Evolutionary conservation across 2,329 filamentous ascomycete genomes (phyloP), one percentile per base, ranked within the genome.

Genomic region (Mycosphaerella sp.): DNA sequence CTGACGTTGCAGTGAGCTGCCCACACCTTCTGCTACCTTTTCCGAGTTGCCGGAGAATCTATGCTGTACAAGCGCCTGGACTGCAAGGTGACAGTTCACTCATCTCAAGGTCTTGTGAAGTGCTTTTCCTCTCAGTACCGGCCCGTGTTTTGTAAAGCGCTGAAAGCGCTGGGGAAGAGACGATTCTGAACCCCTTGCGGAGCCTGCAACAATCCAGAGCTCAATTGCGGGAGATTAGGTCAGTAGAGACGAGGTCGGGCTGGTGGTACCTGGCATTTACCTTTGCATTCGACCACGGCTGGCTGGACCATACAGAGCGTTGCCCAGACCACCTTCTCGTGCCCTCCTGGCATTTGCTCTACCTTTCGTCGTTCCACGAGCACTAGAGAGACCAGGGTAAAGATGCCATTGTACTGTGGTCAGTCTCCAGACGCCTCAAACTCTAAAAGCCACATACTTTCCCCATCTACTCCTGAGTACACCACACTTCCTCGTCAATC

Each of bases 241-340:
- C 52, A 53, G 46, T 56, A 37, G 39, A 30, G 41, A 53, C 47
- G 52, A 46, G 41, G 44, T 58, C 48, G 52, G 57, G 51, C 54
- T 49, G 53, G 47, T 61, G 52, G 60, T 65, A 59, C 62, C 62
- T 65, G 62, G 62, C 59, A 65, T 64, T 59, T 56, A 52, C 45
- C 41, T 50, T 47, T 60, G 55, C 60, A 49, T 59, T 52, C 55
- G 42, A 52, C 56, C 48, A 52, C 41, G 43, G 49, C 55, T 59
- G 54, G 58, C 41, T 44, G 36, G 47, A 42, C 64, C 64, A 66
- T 55, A 62, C 41, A 57, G 44, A 50, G 44, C 36, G 48, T 41
- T 27, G 51, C 35, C 44, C 60, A 41, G 52, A 50, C 49, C 64
- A 65, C 64, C 64, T 59, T 49, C 49, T 41, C 39, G 28, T 35